Evolutionary conservation across 2,329 filamentous ascomycete genomes (phyloP).

Genomic region (Claviceps spartinae): DNA sequence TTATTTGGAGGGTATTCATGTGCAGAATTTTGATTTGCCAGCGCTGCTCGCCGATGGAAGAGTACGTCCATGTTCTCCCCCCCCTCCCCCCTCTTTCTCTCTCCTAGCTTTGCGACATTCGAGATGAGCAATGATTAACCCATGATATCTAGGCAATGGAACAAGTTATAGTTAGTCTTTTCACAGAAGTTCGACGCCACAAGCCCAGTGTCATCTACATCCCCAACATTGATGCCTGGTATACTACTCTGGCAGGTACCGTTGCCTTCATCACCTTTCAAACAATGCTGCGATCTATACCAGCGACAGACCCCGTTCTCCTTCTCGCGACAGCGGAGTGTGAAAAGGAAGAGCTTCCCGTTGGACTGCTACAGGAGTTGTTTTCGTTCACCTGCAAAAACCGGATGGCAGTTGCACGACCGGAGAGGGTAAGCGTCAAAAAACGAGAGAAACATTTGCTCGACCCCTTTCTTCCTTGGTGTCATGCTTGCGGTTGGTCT

Average conservation of each 20-base stretch:
- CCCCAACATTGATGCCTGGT: constrained; percentile 82
- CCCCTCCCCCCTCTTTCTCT: not conserved
- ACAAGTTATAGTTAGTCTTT: constrained; percentile 78
- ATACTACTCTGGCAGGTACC: constrained; percentile 45
- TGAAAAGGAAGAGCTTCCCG: constrained; percentile 45
- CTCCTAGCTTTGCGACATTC: not conserved
- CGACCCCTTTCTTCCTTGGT: not conserved
- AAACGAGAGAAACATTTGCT: not conserved
- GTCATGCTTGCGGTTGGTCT: not conserved
- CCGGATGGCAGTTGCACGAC: constrained; percentile 54
- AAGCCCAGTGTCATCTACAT: constrained; percentile 95
- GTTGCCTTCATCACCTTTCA: constrained; percentile 70
- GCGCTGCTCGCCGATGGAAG: constrained; percentile 75
- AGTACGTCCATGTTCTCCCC: constrained; percentile 29
- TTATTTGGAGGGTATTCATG: constrained; percentile 84
- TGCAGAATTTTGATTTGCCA: constrained; percentile 86
- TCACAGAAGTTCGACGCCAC: constrained; percentile 83
- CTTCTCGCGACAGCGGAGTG: constrained; percentile 75
- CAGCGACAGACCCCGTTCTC: constrained; percentile 82
- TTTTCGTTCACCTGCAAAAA: constrained; percentile 81
- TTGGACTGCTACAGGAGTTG: constrained; percentile 55
- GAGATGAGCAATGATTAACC: constrained; percentile 6
- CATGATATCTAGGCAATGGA: constrained; percentile 49
- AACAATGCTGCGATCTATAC: constrained; percentile 65
- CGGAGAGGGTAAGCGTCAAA: constrained; percentile 38